Evolutionary conservation across 495 filamentous ascomycete genomes (phyloP).

Genomic region (Pseudevernia furfuracea): DNA sequence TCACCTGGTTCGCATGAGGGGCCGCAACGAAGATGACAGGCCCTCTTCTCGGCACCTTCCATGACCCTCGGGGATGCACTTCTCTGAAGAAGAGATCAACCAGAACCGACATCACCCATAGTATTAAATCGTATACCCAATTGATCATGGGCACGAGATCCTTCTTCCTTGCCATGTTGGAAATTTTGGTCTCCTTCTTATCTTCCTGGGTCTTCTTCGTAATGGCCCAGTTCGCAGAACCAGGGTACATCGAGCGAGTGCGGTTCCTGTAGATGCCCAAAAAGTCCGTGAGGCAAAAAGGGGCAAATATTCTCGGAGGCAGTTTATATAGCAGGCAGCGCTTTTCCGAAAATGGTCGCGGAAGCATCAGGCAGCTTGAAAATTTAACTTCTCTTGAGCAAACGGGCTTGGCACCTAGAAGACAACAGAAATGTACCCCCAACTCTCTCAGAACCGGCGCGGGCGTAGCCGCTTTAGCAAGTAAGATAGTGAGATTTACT

Average conservation of each 20-base stretch:
- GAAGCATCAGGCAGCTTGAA: not conserved
- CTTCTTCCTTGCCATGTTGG: constrained; percentile 36
- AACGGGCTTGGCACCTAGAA: not conserved
- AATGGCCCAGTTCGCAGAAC: not conserved
- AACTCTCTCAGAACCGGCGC: too few species aligned
- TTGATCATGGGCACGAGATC: constrained; percentile 60
- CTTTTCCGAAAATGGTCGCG: not conserved
- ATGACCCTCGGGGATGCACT: constrained; percentile 87
- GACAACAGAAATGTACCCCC: too few species aligned
- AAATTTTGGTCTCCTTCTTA: not conserved
- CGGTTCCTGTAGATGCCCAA: not conserved
- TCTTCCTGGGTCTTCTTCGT: not conserved
- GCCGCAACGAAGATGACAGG: constrained; percentile 96
- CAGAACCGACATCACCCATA: constrained; percentile 77
- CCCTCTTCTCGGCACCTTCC: constrained; percentile 80
- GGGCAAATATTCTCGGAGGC: not conserved
- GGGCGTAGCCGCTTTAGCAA: too few species aligned
- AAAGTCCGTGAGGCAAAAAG: not conserved
- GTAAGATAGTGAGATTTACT: too few species aligned
- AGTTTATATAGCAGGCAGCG: not conserved
- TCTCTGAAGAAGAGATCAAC: constrained; percentile 96
- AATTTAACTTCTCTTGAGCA: not conserved
- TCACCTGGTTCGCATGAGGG: constrained; percentile 94
- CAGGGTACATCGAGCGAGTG: not conserved
- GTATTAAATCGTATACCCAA: constrained; percentile 73